A percentile compares a stretch with the other conserved stretches of the same genome.
Evolutionary conservation across 73 alveolate genomes (phyloP).

Genomic region (Blepharisma stoltei): DNA sequence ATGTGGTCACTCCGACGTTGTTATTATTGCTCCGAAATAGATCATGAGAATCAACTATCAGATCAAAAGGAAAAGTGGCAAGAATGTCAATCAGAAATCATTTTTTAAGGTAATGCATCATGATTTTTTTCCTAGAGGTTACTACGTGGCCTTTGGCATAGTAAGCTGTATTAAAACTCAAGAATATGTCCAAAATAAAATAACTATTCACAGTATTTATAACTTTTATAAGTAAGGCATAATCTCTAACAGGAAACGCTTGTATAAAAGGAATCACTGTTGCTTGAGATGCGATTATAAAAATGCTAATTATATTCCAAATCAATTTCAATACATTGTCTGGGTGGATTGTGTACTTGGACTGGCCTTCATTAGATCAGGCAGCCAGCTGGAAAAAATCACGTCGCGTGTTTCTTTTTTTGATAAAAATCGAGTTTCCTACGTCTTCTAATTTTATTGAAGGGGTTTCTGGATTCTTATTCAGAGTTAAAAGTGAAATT

Average conservation of each 20-base stretch:
- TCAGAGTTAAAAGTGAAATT: too few relatives aligned
- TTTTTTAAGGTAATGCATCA: not conserved
- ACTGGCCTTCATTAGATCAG: not conserved
- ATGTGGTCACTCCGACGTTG: not conserved
- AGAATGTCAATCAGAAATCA: conserved; percentile 30
- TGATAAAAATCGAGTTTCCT: too few relatives aligned
- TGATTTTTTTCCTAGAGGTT: conserved; percentile 17
- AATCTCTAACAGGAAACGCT: conserved; percentile 39
- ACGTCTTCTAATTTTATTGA: too few relatives aligned
- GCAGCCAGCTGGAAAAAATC: too few relatives aligned
- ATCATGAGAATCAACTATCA: not conserved
- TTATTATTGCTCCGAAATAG: not conserved
- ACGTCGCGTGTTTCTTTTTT: too few relatives aligned
- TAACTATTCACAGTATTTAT: not conserved
- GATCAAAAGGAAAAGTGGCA: conserved; percentile 24
- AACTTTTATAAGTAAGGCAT: not conserved
- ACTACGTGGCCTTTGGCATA: conserved; percentile 3
- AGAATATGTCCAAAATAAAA: conserved; percentile 18
- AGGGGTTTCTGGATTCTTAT: too few relatives aligned
- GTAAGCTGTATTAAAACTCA: conserved; percentile 20
- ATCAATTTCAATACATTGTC: conserved; percentile 35
- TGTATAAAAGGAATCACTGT: conserved; percentile 50
- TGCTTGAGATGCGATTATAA: conserved; percentile 43
- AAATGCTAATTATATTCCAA: conserved; percentile 52
- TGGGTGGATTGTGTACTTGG: conserved; percentile 35